Conservation (phyloP, 495 filamentous ascomycete species). For the Aspergillus affinis region DNA sequence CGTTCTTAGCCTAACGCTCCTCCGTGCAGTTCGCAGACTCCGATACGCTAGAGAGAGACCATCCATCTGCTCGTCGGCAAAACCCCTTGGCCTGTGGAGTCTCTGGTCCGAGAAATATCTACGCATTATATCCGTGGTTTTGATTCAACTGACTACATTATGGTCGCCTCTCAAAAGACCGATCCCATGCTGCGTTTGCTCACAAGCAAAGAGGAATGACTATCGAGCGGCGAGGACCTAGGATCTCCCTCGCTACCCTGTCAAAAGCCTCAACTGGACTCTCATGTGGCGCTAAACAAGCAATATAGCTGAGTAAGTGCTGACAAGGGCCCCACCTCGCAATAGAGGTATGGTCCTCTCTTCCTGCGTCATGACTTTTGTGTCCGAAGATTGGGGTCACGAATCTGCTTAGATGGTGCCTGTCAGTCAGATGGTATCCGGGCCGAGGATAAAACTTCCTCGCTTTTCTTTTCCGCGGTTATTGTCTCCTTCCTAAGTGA, state of each 20-base stretch:
- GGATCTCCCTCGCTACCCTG: background rate
- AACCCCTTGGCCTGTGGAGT: background rate
- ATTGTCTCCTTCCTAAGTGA: background rate
- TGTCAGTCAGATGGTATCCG: no score
- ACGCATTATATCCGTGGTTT: background rate
- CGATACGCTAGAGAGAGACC: background rate
- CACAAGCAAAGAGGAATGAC: background rate
- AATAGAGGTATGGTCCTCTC: background rate
- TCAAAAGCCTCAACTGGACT: background rate
- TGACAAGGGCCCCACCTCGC: background rate
- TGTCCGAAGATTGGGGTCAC: no score
- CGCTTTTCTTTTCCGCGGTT: no score
- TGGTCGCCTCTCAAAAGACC: background rate
- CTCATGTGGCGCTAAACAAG: background rate
- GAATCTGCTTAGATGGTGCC: no score
- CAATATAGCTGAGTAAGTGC: background rate
- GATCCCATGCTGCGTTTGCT: background rate
- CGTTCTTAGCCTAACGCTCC: background rate
- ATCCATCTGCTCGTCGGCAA: background rate
- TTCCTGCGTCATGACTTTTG: no score
- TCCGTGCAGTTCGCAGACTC: background rate
- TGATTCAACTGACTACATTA: no score
- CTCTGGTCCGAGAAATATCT: background rate
- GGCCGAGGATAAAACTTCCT: background rate
- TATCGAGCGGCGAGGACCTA: background rate